Evolutionary conservation across 306 rosid genomes (phyloP).

Genomic region (Geum urbanum): DNA sequence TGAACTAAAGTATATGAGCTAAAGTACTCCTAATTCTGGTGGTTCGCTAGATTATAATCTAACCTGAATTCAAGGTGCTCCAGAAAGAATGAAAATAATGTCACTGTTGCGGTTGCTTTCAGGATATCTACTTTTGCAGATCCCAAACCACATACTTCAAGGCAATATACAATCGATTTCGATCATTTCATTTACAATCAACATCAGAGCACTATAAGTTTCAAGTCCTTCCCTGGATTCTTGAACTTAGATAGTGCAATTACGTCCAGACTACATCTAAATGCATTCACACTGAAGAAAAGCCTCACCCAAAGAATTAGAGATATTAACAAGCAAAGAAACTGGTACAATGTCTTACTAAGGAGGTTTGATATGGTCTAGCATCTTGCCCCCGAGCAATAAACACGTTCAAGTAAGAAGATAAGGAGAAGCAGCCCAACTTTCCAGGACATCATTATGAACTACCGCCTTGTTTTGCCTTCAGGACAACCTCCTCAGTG

Average conservation of each 20-base stretch:
- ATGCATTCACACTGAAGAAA: not conserved
- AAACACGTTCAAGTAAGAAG: not conserved
- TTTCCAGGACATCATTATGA: conserved; percentile 3
- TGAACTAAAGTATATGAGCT: too few relatives aligned
- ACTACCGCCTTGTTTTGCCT: conserved; percentile 37
- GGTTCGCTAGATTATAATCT: not conserved
- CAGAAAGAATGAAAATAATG: not conserved
- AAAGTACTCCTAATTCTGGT: too few relatives aligned
- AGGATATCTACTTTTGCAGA: not conserved
- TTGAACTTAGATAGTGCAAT: not conserved
- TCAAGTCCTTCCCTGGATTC: not conserved
- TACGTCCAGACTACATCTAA: not conserved
- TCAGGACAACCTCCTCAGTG: conserved; percentile 82
- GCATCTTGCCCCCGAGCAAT: not conserved
- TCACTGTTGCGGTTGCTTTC: not conserved
- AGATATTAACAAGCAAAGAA: not conserved
- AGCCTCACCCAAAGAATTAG: not conserved
- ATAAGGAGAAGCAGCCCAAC: not conserved
- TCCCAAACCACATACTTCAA: not conserved
- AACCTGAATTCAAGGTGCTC: not conserved
- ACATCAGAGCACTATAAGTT: not conserved
- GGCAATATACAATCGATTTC: not conserved
- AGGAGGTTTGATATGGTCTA: not conserved
- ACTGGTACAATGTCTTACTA: not conserved
- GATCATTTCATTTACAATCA: not conserved